Conservation (phyloP, 164 flowering plant genomes). For the Stephania japonica region DNA sequence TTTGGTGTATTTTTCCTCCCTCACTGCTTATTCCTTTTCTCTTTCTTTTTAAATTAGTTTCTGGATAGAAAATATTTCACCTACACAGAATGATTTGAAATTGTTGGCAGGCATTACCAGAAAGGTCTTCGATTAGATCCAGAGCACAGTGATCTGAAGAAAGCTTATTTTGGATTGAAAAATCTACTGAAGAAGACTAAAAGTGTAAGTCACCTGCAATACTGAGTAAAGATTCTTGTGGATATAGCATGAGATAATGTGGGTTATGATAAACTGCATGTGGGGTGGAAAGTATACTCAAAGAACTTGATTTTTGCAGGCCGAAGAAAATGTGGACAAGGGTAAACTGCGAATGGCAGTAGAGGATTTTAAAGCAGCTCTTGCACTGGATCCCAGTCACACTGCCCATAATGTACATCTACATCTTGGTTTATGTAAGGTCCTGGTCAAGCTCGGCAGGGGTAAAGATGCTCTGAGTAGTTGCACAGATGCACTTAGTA, state of each 20-base stretch:
- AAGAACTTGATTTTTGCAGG: conserved; percentile 38
- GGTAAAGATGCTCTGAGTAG: conserved; percentile 83
- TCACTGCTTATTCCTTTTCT: not conserved
- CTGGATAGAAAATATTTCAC: not conserved
- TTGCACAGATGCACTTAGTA: conserved; percentile 76
- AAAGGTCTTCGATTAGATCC: conserved; percentile 96
- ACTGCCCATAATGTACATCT: conserved; percentile 82
- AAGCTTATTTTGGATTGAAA: conserved; percentile 93
- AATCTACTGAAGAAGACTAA: conserved; percentile 87
- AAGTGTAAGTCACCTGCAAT: conserved; percentile 51
- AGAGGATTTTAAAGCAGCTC: conserved; percentile 80
- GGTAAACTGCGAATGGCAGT: conserved; percentile 88
- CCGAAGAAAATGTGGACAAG: conserved; percentile 81
- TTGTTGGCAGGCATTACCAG: conserved; percentile 72
- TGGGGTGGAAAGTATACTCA: not conserved
- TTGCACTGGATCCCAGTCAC: conserved; percentile 81
- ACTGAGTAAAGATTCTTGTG: not conserved
- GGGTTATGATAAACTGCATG: no score
- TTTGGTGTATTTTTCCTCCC: conserved; percentile 4
- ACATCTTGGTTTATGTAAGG: conserved; percentile 85
- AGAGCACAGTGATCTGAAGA: conserved; percentile 86
- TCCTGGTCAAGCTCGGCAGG: conserved; percentile 84
- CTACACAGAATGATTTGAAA: not conserved
- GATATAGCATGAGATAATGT: not conserved
- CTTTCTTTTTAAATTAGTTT: not conserved